Conservation (phyloP, 148 eudicot genomes). For the Dysphania ambrosioides region DNA sequence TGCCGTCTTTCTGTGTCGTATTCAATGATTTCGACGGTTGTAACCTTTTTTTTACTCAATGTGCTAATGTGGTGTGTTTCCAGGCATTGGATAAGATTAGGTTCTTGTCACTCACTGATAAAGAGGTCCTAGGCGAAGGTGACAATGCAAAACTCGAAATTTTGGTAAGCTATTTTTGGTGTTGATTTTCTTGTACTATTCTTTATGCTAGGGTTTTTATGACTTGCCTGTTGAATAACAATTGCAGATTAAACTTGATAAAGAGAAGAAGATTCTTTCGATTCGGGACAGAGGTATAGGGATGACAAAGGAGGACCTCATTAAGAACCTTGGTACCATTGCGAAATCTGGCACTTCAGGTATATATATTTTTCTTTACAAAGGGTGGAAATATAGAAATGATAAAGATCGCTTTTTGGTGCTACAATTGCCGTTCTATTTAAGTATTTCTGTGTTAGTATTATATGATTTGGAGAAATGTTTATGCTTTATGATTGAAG, state of each 20-base stretch:
- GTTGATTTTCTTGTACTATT: background rate
- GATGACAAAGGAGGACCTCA: conserved; percentile 96
- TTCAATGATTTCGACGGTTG: background rate
- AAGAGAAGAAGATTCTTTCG: conserved; percentile 81
- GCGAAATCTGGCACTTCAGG: conserved; percentile 99
- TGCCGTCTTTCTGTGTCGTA: background rate
- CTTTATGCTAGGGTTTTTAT: background rate
- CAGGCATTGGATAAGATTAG: conserved; percentile 98
- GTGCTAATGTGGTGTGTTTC: conserved; percentile 14
- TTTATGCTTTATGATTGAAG: background rate
- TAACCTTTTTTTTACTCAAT: background rate
- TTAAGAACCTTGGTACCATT: conserved; percentile 94
- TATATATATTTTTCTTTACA: conserved; percentile 9
- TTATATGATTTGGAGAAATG: background rate
- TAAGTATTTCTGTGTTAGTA: background rate
- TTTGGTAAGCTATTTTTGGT: conserved; percentile 48
- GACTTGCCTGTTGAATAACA: background rate
- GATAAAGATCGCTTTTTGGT: background rate
- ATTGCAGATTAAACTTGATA: conserved; percentile 85
- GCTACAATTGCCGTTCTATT: background rate
- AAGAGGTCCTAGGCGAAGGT: conserved; percentile 88
- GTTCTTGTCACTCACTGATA: conserved; percentile 87
- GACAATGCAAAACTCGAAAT: conserved; percentile 85
- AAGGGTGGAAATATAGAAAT: background rate
- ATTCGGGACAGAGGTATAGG: conserved; percentile 97